Evolutionary conservation across 2,329 filamentous ascomycete genomes (phyloP).

Genomic region (Tothia fuscella): DNA sequence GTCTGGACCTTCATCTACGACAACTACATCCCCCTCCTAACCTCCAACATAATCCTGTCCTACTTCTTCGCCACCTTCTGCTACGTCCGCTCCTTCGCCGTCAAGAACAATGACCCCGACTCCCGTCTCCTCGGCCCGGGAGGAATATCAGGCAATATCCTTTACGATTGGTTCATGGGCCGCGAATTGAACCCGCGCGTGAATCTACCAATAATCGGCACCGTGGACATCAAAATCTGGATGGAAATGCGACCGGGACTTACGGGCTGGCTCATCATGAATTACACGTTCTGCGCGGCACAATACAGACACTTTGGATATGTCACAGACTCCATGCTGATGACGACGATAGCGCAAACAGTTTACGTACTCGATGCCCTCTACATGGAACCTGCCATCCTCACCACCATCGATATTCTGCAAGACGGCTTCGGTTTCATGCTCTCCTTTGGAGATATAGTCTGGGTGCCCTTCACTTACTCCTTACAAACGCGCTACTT

Average conservation of each 20-base stretch:
- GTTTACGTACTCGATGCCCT: constrained; percentile 77
- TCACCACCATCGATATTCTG: constrained; percentile 91
- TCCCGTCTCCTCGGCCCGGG: constrained; percentile 70
- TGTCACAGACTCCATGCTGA: constrained; percentile 73
- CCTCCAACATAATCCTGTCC: constrained; percentile 68
- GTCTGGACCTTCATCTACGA: constrained; percentile 91
- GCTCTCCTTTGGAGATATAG: constrained; percentile 83
- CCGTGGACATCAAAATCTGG: constrained; percentile 82
- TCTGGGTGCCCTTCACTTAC: constrained; percentile 89
- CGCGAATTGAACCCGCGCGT: constrained; percentile 87
- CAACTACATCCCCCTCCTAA: constrained; percentile 78
- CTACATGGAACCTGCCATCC: constrained; percentile 76
- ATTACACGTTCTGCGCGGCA: constrained; percentile 73
- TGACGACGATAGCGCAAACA: constrained; percentile 65
- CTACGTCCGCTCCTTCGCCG: constrained; percentile 71
- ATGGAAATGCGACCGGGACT: constrained; percentile 87
- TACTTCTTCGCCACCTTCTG: constrained; percentile 63
- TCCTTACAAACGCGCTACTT: constrained; percentile 76
- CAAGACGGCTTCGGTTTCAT: constrained; percentile 92
- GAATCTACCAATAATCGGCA: constrained; percentile 64
- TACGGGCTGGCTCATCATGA: constrained; percentile 76
- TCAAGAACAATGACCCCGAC: constrained; percentile 57
- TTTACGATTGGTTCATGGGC: constrained; percentile 96
- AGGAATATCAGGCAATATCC: constrained; percentile 67
- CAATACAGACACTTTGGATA: constrained; percentile 79